These are phyloP conservation scores for Solanum boliviense DNA, from an alignment of 257 asterid genomes.

Conservation along the genomic window DNA sequence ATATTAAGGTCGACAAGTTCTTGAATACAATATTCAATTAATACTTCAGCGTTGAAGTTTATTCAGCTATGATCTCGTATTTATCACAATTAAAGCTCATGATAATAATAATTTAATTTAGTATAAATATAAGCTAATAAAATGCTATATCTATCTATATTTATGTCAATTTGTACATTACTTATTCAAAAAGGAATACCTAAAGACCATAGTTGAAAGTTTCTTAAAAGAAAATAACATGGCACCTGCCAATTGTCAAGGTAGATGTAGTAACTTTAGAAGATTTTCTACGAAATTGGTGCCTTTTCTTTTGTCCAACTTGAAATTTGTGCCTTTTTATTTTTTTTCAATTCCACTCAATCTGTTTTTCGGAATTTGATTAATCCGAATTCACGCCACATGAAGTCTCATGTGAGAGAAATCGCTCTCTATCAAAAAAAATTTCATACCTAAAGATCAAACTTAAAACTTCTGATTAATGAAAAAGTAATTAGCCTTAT, in stretches of 20 bases:
- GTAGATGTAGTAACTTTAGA: not conserved
- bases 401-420: rapidly evolving
- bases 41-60: not conserved
- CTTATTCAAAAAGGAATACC: not conserved
- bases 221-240: not conserved
- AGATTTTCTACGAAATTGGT: not conserved
- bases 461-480: too few species aligned
- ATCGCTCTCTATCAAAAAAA: too few species aligned
- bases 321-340: not conserved
- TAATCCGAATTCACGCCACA: rapidly evolving
- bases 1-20: not conserved
- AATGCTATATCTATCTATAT: not conserved
- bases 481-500: too few species aligned
- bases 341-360: not conserved
- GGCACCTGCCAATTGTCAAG: not conserved
- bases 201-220: not conserved
- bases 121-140: not conserved
- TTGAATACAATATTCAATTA: not conserved
- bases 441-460: too few species aligned
- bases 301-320: not conserved
- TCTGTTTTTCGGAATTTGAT: not conserved
- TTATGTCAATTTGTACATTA: not conserved
- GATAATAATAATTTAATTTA: not conserved
- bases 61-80: not conserved
- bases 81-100: not conserved